Evolutionary conservation across 192 early-diverging fungal species (phyloP).

Genomic region (Gaertneriomyces semiglobifer): DNA sequence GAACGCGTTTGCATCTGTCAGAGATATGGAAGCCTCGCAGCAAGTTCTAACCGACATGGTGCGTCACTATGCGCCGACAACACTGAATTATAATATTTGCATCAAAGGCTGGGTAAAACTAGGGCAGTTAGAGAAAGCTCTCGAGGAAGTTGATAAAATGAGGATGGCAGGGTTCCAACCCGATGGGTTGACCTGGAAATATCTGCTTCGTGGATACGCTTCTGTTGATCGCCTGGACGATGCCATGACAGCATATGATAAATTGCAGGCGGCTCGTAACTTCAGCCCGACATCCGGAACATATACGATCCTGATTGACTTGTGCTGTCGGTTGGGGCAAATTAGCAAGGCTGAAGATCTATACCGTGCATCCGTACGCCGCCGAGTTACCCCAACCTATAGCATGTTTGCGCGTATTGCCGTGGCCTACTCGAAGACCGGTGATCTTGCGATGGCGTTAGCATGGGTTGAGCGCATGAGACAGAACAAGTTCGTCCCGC

Average conservation of each 20-base stretch:
- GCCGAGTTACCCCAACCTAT: background rate
- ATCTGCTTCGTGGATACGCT: conserved; percentile 12
- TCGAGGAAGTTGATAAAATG: conserved; percentile 13
- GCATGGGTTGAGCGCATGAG: conserved; percentile 6
- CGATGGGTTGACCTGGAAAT: background rate
- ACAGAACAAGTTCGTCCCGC: conserved; percentile 1
- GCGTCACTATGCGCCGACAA: conserved; percentile 11
- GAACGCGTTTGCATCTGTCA: conserved; percentile 20
- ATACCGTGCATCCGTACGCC: background rate
- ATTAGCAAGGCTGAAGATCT: background rate
- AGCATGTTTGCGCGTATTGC: conserved; percentile 10
- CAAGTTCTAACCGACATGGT: conserved; percentile 24
- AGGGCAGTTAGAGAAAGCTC: conserved; percentile 9
- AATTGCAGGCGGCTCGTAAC: background rate
- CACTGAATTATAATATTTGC: conserved; percentile 19
- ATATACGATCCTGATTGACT: conserved; percentile 14
- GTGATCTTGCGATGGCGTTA: background rate
- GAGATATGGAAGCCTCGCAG: conserved; percentile 25
- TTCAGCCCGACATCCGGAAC: conserved; percentile 4
- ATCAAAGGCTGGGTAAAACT: conserved; percentile 11
- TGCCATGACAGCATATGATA: conserved; percentile 5
- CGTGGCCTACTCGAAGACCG: conserved; percentile 5
- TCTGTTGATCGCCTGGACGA: conserved; percentile 1
- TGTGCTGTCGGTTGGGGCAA: background rate
- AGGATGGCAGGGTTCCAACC: conserved; percentile 15